Evolutionary conservation across 257 asterid species (phyloP), one percentile per base, ranked within the genome.

Genomic region (Echium plantagineum): DNA sequence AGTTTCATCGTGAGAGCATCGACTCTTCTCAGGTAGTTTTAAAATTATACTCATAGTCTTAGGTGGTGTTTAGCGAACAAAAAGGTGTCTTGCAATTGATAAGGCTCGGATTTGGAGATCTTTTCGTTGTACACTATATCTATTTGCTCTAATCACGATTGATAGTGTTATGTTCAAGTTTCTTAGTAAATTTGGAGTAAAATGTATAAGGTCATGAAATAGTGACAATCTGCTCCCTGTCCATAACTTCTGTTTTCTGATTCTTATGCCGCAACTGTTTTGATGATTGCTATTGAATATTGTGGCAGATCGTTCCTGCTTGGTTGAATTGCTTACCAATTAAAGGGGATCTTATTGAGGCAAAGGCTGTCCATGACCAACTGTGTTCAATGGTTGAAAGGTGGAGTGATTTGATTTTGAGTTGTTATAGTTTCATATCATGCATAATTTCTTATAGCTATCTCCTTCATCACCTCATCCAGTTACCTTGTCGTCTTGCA

Each of bases 301-400:
- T 24, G 71, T 68, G 54, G 19, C 81, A 93, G 98, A 90, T 93
- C 55, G 79, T 89, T 68, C 94, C 94, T 55, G 97, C 97, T 28
- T 93, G 98, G 98, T 69, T 93, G 87, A 62, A 81, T 75, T 93
- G 94, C 83, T 77, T 93, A 75, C 98, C 98, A 1, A 73, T 93
- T 72, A 93, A 89, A 75, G 86, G 89, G 61, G 97, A 93, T 71
- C 74, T 86, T 19, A 80, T 89, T 59, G 98, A 93, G 78, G 98
- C 97, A 21, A 89, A 89, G 75, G 94, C 73, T 68, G 98, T 93
- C 55, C 97, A 93, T 35, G 97, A 89, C 55, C 97, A 79, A 78
- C 98, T 93, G 58, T 86, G 97, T 75, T 76, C 89, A 21, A 93
- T 93, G 98, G 96, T 89, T 6, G 98, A 85, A 80, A 81, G 95